Evolutionary conservation across 2,329 filamentous ascomycete species (phyloP), one percentile per base, ranked within the genome.

Genomic region (Botrytis tulipae): DNA sequence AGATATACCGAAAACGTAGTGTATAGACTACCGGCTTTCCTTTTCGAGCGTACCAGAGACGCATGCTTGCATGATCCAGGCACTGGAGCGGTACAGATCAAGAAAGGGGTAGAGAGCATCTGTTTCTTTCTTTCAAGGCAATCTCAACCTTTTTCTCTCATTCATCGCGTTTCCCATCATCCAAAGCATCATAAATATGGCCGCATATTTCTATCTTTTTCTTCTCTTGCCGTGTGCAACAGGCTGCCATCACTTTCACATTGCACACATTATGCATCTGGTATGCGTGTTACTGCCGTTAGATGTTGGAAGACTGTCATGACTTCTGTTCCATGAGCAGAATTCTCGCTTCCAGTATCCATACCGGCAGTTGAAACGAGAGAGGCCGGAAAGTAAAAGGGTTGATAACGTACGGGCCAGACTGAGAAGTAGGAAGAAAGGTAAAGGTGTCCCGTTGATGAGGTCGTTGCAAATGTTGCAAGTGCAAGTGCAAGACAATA

Each of bases 331-430:
- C 44, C n/a, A n/a, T 42, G 22, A n/a, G 60, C 37, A 42, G 4
- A 2, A 62, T 37, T 25, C 25, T 62, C 25, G 25, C 37, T 18
- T 42, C 25, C 2, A n/a, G 14, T 29, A 42, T 62, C 37, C 16
- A 6, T 42, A n/a, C 1, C 16, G 25, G 2, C 6, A 29, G 25
- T n/a, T 20, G 25, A 18, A 62, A 62, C 14, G 60, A 62, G 37
- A 18, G 14, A 14, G 29, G 3, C 0, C 0, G 14, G 1, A 4
- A 18, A 14, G 1, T 4, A 14, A 18, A 42, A 8, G 12, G 10
- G 14, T 22, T 62, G 35, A 9, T 20, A 29, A 16, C 29, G 14
- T 25, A 62, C 25, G 35, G 5, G 35, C 14, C 25, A 16, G 35
- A 40, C 12, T 0, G 35, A 61, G 9, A 3, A 3, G 5, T 8